Evolutionary conservation across 1,139 yeast genomes (phyloP).

Genomic region (Suhomyces chickasaworum): DNA sequence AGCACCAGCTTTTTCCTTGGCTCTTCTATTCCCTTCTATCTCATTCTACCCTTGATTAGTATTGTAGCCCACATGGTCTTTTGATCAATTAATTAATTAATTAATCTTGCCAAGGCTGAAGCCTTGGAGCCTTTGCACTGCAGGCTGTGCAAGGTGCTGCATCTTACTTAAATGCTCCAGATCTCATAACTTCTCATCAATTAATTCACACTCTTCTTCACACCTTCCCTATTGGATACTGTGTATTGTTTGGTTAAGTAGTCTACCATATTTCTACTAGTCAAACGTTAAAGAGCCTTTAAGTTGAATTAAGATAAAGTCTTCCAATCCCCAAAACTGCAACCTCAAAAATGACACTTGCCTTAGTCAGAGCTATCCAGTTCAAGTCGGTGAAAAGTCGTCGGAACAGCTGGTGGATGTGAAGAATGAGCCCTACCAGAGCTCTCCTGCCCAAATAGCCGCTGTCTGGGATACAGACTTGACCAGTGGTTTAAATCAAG

Average conservation of each 20-base stretch:
- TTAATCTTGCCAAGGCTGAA: neutral
- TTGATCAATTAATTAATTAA: too few species aligned
- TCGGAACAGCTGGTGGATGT: conserved; percentile 3
- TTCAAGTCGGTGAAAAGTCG: conserved; percentile 24
- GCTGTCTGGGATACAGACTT: conserved; percentile 40
- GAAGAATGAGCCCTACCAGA: conserved; percentile 33
- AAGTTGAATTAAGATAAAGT: conserved; percentile 14
- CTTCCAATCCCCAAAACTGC: conserved; percentile 8
- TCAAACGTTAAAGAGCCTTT: neutral
- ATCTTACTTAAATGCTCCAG: neutral
- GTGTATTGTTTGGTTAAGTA: neutral
- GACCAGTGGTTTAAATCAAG: conserved; percentile 49
- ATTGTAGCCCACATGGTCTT: neutral
- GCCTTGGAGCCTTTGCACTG: too few species aligned
- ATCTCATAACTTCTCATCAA: neutral
- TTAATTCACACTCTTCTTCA: neutral
- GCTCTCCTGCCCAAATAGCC: conserved; percentile 37
- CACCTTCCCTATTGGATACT: neutral
- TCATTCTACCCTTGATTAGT: neutral
- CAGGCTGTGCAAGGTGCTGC: too few species aligned
- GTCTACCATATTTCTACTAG: neutral
- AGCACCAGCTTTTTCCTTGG: too few species aligned
- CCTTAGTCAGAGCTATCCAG: conserved; percentile 21
- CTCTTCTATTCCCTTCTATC: too few species aligned
- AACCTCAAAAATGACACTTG: conserved; percentile 17